phyloP scores from a whole-genome alignment of 176 grass and related monocot genomes.

The Alopecurus myosuroides region DNA sequence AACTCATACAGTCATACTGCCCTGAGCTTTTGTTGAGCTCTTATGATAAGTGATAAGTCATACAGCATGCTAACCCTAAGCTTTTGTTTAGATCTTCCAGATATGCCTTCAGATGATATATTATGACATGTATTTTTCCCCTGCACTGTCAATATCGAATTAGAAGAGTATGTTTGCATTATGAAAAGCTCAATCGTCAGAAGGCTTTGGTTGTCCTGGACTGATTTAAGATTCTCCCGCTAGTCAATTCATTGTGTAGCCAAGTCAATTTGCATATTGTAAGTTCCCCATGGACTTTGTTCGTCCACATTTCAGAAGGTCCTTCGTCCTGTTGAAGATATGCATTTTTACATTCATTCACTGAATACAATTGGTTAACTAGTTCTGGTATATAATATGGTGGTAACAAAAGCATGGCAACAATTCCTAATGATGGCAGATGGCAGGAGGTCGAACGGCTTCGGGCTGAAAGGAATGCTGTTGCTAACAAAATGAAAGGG shows the following conservation, averaged over 20 bases:
- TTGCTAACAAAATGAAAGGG: slow-evolving; percentile 96
- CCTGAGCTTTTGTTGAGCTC: slow-evolving; percentile 4
- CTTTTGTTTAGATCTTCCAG: background rate
- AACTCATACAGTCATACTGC: slow-evolving; percentile 3
- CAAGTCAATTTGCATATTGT: background rate
- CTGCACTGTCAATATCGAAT: background rate
- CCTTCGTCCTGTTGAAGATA: background rate
- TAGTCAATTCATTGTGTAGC: background rate
- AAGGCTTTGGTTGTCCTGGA: background rate
- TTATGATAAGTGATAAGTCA: background rate
- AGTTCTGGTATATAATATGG: slow-evolving; percentile 25
- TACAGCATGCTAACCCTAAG: background rate
- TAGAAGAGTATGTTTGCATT: background rate
- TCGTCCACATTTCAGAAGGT: background rate
- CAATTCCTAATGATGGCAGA: slow-evolving; percentile 89
- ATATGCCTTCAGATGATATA: background rate
- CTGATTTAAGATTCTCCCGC: background rate
- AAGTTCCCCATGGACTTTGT: background rate
- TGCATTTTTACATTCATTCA: background rate
- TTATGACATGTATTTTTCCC: background rate
- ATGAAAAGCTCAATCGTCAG: background rate
- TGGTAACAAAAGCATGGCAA: slow-evolving; percentile 50
- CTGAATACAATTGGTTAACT: slow-evolving; percentile 9
- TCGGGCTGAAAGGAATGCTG: slow-evolving; percentile 83
- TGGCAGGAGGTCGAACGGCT: slow-evolving; percentile 95